Evolutionary conservation across 257 asterid genomes (phyloP).

Genomic region (Lantana camara): DNA sequence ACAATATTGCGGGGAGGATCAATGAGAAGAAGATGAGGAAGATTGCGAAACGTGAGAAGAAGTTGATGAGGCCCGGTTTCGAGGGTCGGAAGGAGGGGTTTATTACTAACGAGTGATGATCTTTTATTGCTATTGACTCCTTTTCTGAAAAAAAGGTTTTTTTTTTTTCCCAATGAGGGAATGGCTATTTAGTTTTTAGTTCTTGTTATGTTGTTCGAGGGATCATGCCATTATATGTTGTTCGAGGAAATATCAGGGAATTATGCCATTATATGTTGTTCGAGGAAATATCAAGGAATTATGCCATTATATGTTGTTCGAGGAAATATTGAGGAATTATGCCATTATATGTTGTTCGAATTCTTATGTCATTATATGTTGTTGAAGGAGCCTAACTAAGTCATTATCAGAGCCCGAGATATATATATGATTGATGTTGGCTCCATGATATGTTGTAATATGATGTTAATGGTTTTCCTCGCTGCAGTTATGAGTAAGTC

Average conservation of each 20-base stretch:
- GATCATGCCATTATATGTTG: slow-evolving; percentile 1
- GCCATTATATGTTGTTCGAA: too few species aligned
- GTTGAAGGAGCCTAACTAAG: too few species aligned
- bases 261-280: too few species aligned
- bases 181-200: not conserved
- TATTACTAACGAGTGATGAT: slow-evolving; percentile 61
- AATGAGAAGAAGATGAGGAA: slow-evolving; percentile 75
- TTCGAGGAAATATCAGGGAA: too few species aligned
- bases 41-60: slow-evolving; percentile 92
- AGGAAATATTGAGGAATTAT: too few species aligned
- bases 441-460: slow-evolving; percentile 7
- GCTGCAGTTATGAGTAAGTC: not conserved
- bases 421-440: too few species aligned
- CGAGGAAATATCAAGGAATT: too few species aligned
- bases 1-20: slow-evolving; percentile 70
- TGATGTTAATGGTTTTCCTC: slow-evolving; percentile 13
- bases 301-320: too few species aligned
- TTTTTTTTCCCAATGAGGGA: slow-evolving; percentile 7
- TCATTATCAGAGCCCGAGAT: too few species aligned
- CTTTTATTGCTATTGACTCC: slow-evolving; percentile 20
- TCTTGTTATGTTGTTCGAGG: slow-evolving; percentile 8
- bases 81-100: slow-evolving; percentile 81
- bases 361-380: too few species aligned
- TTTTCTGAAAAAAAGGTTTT: not conserved
- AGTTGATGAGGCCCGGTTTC: slow-evolving; percentile 90